Conservation (phyloP, 2,329 filamentous ascomycete genomes). For the Phialophora chinensis region DNA sequence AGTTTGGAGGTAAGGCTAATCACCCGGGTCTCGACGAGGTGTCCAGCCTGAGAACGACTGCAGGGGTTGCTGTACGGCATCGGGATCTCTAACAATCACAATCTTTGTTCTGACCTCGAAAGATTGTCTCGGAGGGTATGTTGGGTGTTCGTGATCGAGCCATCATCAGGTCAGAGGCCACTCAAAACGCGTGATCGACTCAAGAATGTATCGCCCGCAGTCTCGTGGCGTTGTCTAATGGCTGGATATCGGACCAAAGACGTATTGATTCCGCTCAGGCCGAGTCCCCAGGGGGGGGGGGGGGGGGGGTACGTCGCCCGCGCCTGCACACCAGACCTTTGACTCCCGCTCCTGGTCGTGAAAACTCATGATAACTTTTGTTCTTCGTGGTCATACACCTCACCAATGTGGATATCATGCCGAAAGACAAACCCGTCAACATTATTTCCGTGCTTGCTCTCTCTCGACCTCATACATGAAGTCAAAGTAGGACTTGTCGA, state of each 20-base stretch:
- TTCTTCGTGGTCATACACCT: slow-evolving; percentile 16
- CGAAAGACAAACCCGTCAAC: slow-evolving; percentile 14
- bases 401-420: slow-evolving; percentile 22
- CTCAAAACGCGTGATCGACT: neutral
- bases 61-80: neutral
- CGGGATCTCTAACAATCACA: neutral
- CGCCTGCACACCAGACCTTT: neutral
- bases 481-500: slow-evolving; percentile 98
- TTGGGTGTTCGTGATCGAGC: neutral
- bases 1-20: neutral
- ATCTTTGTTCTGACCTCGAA: neutral
- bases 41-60: neutral
- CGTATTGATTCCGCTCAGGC: neutral
- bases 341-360: neutral
- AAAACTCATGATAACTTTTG: slow-evolving; percentile 1
- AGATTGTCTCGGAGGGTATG: neutral
- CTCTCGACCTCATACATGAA: slow-evolving; percentile 99
- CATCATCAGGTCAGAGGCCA: neutral
- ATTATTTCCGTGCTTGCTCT: slow-evolving; percentile 63
- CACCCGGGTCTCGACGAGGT: neutral
- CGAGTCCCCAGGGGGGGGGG: neutral
- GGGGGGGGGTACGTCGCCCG: neutral
- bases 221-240: neutral
- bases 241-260: neutral
- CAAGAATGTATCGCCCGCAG: neutral